Conservation (phyloP, 768 basidiomycete species). For the Rhodosporidiobolus sp. region DNA sequence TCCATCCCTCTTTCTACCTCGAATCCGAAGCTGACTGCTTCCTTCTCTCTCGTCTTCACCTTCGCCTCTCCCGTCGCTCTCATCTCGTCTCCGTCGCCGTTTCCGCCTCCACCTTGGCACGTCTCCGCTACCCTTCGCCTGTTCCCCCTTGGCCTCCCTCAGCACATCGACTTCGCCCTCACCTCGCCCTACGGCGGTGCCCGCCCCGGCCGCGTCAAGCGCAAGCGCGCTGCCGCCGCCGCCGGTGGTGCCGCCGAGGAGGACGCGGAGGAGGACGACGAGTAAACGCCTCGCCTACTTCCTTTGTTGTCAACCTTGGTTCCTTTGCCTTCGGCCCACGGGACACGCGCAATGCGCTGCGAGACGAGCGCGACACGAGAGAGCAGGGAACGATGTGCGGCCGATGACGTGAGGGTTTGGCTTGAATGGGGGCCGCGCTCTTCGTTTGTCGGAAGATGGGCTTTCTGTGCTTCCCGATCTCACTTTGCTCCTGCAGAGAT, state of each 20-base stretch:
- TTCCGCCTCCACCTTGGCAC: not conserved
- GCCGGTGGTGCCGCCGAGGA: constrained; percentile 86
- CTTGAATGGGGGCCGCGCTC: too few relatives aligned
- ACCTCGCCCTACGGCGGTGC: constrained; percentile 93
- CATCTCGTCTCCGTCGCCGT: not conserved
- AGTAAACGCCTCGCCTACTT: not conserved
- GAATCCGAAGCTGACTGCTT: not conserved
- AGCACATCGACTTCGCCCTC: constrained; percentile 97
- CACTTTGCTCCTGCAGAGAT: too few relatives aligned
- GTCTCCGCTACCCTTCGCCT: not conserved
- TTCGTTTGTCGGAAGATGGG: too few relatives aligned
- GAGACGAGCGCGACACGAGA: too few relatives aligned
- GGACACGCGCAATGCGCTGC: too few relatives aligned
- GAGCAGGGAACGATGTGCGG: too few relatives aligned
- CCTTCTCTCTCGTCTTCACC: not conserved
- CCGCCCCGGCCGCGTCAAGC: constrained; percentile 83
- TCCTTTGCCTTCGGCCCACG: not conserved
- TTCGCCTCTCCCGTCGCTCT: not conserved
- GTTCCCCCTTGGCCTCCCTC: not conserved
- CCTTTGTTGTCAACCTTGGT: not conserved
- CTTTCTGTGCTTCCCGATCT: too few relatives aligned
- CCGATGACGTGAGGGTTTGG: too few relatives aligned
- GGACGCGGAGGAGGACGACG: constrained; percentile 77
- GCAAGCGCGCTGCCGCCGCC: constrained; percentile 90
- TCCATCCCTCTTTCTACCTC: not conserved